phyloP scores from a whole-genome alignment of 2,329 filamentous ascomycete genomes.

The Pyrenophora graminea region DNA sequence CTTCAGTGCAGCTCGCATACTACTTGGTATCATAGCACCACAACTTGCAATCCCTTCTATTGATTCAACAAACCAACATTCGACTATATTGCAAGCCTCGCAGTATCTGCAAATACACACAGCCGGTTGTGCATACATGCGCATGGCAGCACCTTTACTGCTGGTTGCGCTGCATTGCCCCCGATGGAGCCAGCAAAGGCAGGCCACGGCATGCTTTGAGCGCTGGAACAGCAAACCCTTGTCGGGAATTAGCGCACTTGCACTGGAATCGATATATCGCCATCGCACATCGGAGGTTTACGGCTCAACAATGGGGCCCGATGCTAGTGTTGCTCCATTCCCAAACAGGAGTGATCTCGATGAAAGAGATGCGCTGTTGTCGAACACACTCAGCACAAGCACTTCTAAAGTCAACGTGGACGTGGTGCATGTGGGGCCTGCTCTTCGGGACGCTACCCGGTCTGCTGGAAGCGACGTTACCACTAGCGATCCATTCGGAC shows the following conservation, averaged over 20 bases:
- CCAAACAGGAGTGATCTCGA: neutral
- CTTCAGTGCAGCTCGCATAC: conserved; percentile 26
- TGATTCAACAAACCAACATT: conserved; percentile 19
- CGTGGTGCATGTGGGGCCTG: no score
- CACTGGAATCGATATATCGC: conserved; percentile 24
- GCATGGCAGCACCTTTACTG: conserved; percentile 37
- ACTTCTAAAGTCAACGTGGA: neutral
- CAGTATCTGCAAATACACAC: conserved; percentile 21
- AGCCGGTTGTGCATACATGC: conserved; percentile 38
- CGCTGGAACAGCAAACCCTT: conserved; percentile 27
- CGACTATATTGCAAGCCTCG: conserved; percentile 28
- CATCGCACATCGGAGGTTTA: neutral
- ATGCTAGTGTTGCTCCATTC: neutral
- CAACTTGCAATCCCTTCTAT: conserved; percentile 7
- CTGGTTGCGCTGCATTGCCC: conserved; percentile 34
- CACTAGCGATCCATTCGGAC: neutral
- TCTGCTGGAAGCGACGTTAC: neutral
- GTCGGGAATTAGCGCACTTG: conserved; percentile 36
- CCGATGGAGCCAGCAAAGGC: conserved; percentile 14
- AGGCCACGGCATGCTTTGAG: conserved; percentile 25
- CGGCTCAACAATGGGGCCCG: neutral
- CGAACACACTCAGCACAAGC: neutral
- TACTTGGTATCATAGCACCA: conserved; percentile 22
- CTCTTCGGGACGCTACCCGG: neutral
- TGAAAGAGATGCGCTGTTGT: neutral